Conservation (phyloP, 345 rosid genomes). For the Populus pruinosa region DNA sequence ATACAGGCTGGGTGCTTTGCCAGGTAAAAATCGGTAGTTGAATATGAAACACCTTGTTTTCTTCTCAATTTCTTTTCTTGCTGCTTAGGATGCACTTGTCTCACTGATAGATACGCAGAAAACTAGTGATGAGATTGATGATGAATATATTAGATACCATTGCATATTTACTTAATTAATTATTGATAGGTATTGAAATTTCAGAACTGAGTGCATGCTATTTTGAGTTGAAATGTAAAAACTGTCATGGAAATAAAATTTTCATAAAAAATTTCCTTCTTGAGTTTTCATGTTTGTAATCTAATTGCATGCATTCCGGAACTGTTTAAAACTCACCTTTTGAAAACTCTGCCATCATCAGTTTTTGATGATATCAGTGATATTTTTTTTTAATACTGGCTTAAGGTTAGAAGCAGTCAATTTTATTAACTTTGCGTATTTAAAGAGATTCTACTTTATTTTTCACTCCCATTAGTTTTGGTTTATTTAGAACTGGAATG, state of each 20-base stretch:
- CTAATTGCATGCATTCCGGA: no score
- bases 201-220: neutral
- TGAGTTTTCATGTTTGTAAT: neutral
- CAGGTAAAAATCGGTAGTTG: conserved; percentile 49
- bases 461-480: neutral
- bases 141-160: neutral
- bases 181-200: neutral
- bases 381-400: neutral
- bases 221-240: neutral
- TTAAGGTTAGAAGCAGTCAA: neutral
- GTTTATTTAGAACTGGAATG: neutral
- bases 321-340: neutral
- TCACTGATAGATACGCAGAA: neutral
- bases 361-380: neutral
- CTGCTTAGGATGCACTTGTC: neutral
- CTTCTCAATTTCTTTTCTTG: neutral
- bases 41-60: neutral
- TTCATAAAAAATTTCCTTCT: neutral
- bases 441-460: neutral
- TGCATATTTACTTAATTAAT: neutral
- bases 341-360: neutral
- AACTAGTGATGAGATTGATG: neutral
- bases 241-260: neutral
- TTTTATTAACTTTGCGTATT: neutral
- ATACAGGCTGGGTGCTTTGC: conserved; percentile 94